phyloP scores from a whole-genome alignment of 1,284 basidiomycete species.

The Cryptococcus depauperatus region DNA sequence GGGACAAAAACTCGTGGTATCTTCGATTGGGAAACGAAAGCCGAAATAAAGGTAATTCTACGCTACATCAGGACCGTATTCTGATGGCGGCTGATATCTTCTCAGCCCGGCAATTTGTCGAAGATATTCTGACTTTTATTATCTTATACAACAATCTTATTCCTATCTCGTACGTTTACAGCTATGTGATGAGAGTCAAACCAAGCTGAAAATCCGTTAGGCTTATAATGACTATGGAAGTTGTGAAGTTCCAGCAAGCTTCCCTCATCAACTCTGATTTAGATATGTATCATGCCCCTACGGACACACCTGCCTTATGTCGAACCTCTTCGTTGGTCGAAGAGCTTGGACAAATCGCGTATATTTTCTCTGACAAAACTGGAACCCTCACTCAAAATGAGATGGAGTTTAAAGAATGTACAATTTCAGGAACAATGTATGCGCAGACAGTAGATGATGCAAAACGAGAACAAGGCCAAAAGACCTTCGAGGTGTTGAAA shows the following conservation, averaged over 20 bases:
- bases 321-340: conserved; percentile 95
- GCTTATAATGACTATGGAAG: conserved; percentile 98
- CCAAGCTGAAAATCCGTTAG: conserved; percentile 18
- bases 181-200: background rate
- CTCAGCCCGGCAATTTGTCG: conserved; percentile 66
- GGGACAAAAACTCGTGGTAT: conserved; percentile 71
- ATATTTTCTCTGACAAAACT: conserved; percentile 98
- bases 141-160: conserved; percentile 99
- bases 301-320: conserved; percentile 93
- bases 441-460: conserved; percentile 80
- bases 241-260: conserved; percentile 97
- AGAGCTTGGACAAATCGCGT: conserved; percentile 90
- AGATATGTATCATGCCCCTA: conserved; percentile 89
- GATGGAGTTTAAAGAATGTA: conserved; percentile 95
- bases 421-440: conserved; percentile 80
- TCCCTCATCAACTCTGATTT: conserved; percentile 94
- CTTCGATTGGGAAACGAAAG: conserved; percentile 47
- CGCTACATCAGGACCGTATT: too few relatives aligned
- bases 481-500: conserved; percentile 42
- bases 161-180: conserved; percentile 69
- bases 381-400: conserved; percentile 95
- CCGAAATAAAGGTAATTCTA: conserved; percentile 40
- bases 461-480: conserved; percentile 55
- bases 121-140: conserved; percentile 96
- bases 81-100: conserved; percentile 10